Evolutionary conservation across 2,329 filamentous ascomycete genomes (phyloP), one percentile per base, ranked within the genome.

Genomic region (Canariomyces notabilis): DNA sequence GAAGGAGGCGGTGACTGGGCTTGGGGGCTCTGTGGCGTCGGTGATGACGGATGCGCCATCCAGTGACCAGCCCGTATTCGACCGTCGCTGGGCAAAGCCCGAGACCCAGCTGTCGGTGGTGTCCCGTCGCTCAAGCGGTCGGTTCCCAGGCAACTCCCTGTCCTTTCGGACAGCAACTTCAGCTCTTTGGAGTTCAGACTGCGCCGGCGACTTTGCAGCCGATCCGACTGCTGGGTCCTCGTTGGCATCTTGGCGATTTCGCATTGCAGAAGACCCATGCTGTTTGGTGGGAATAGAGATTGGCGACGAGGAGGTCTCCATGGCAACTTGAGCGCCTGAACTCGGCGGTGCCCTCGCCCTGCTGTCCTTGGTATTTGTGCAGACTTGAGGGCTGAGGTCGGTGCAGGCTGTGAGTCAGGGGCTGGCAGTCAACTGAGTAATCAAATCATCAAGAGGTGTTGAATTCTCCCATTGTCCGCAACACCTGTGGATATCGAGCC

Each of bases 11-110:
- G 23, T 16, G 31, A 53, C 51, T 12, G 52, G 52, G 31, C 50
- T 53, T 8, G 45, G 32, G 11, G 48, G 44, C 33, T 47, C 47
- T 16, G 42, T 40, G 35, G 20, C 34, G 8, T 53, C 51, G 14
- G 55, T 57, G 35, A 44, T 32, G 20, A 47, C 46, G 14, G 52
- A 52, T 18, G 42, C 45, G 8, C 44, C 42, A 31, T 51, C 46
- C 4, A 31, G 14, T 9, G 50, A 54, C 43, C 47, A 54, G 29
- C 23, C 37, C 29, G 46, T 54, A 34, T 51, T 37, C 32, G 44
- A 50, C 29, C 52, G 46, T 14, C 23, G 41, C 2, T 32, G 21
- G 12, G 18, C 12, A 18, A 49, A 52, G 12, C 35, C 32, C 7
- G 37, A 46, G n/a, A 40, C 15, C 11, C 26, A 43, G 23, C 47